Evolutionary conservation across 345 rosid genomes (phyloP).

Genomic region (Euclidium syriacum): DNA sequence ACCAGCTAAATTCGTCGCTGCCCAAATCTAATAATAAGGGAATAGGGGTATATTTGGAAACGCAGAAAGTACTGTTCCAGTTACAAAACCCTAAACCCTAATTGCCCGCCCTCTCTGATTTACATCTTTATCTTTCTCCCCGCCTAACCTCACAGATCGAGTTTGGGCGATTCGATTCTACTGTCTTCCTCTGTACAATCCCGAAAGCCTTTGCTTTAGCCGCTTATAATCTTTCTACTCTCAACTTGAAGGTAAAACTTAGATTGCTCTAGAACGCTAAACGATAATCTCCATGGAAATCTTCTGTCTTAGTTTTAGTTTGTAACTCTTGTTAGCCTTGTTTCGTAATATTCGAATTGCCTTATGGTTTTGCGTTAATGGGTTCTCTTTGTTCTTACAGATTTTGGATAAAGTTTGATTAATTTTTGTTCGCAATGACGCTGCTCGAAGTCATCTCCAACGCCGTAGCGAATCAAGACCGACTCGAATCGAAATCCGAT

Average conservation of each 20-base stretch:
- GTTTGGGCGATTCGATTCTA: slow-evolving; percentile 3
- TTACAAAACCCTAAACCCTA: slow-evolving; percentile 30
- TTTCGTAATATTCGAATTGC: not conserved
- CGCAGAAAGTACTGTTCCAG: not conserved
- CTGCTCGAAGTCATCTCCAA: slow-evolving; percentile 62
- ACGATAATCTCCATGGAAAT: not conserved
- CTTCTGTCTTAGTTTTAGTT: not conserved
- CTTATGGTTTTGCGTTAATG: not conserved
- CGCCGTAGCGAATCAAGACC: slow-evolving; percentile 36
- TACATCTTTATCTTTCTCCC: not conserved
- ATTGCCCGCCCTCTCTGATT: not conserved
- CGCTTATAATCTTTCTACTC: not conserved
- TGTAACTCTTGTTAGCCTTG: not conserved
- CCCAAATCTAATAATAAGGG: slow-evolving; percentile 2
- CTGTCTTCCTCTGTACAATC: not conserved
- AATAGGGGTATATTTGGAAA: slow-evolving; percentile 19
- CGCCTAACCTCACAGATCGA: not conserved
- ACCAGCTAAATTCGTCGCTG: not conserved
- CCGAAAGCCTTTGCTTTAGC: not conserved
- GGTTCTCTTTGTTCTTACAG: slow-evolving; percentile 22
- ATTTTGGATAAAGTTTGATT: slow-evolving; percentile 11
- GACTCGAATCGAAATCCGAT: slow-evolving; percentile 32
- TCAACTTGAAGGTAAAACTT: not conserved
- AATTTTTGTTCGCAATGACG: slow-evolving; percentile 38
- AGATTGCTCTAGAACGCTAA: not conserved